Evolutionary conservation across 805 yeast species (phyloP), one percentile per base, ranked within the genome.

Genomic region (Huiozyma sinensis): DNA sequence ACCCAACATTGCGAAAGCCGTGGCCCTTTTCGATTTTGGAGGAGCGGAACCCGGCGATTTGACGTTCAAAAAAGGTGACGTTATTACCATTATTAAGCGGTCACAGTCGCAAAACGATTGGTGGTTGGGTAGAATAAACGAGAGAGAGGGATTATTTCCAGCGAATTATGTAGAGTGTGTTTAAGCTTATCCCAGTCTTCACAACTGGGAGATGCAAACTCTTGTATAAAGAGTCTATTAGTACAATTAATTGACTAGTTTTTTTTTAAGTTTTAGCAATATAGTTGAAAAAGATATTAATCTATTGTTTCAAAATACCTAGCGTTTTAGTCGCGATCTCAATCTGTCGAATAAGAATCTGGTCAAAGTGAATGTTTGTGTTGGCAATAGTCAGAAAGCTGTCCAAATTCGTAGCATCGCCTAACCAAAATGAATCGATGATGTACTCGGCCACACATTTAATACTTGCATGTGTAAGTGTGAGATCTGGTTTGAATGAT

Each of bases 61-160:
- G 56, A 76, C 95, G 5, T 92, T 92, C 72, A 81, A 77, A 52
- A 92, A 92, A 69, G 98, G 98, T 44, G 98, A 92, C 63, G 83
- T 85, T 11, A 85, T 92, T 53, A 81, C 86, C 35, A 83, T 92
- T 50, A 68, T 84, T 42, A 87, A 88, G 62, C 86, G 83, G 62
- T 78, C 94, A 6, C 89, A 83, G 7, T 82, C 95, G 10, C 77
- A 79, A 41, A 95, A 92, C 61, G 97, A 92, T 62, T 92, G 98
- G 98, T 92, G 98, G 98, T 87, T 96, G 0, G 98, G 98, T 28
- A 79, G 83, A 60, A 69, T 79, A 44, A 84, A 83, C 52, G 90
- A 94, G 9, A 67, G 66, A 48, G 86, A 85, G 55, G 98, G 98
- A 37, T 89, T 89, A 24, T 90, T 90, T 74, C 98, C 98, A 7